Conservation (phyloP, 1,284 basidiomycete genomes). For the Trichosporon ovoides region DNA sequence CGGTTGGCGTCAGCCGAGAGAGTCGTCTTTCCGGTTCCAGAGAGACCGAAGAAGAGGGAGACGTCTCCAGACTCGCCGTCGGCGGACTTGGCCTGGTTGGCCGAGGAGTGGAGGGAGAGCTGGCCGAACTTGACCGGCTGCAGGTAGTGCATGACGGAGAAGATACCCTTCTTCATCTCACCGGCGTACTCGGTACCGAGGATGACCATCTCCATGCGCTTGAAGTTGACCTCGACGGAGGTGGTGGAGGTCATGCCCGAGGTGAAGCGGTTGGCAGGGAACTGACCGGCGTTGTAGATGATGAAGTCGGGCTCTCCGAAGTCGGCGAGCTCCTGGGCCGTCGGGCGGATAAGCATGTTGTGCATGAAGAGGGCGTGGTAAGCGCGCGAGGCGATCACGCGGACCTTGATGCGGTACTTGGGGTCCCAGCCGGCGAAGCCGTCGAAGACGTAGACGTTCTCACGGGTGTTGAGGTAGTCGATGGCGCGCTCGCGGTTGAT, state of each 20-base stretch:
- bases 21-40: conserved; percentile 97
- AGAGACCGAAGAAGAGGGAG: conserved; percentile 98
- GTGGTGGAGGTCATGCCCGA: conserved; percentile 99
- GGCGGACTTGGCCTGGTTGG: conserved; percentile 58
- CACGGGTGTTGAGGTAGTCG: conserved; percentile 97
- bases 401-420: conserved; percentile 99
- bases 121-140: conserved; percentile 99
- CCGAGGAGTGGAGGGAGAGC: conserved; percentile 97
- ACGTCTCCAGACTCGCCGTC: conserved; percentile 89
- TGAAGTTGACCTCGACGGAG: conserved; percentile 99
- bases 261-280: conserved; percentile 99
- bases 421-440: conserved; percentile 91
- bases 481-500: conserved; percentile 99
- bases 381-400: conserved; percentile 95
- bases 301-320: conserved; percentile 99
- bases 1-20: conserved; percentile 89
- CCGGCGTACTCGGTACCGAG: conserved; percentile 99
- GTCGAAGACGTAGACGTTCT: conserved; percentile 99
- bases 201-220: conserved; percentile 99
- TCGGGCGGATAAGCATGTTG: conserved; percentile 99
- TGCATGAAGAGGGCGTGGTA: conserved; percentile 99
- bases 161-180: conserved; percentile 99
- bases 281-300: conserved; percentile 99
- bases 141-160: conserved; percentile 99
- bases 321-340: conserved; percentile 84